Evolutionary conservation across 441 rosid species (phyloP), one percentile per base, ranked within the genome.

Genomic region (Eutrema salsugineum): DNA sequence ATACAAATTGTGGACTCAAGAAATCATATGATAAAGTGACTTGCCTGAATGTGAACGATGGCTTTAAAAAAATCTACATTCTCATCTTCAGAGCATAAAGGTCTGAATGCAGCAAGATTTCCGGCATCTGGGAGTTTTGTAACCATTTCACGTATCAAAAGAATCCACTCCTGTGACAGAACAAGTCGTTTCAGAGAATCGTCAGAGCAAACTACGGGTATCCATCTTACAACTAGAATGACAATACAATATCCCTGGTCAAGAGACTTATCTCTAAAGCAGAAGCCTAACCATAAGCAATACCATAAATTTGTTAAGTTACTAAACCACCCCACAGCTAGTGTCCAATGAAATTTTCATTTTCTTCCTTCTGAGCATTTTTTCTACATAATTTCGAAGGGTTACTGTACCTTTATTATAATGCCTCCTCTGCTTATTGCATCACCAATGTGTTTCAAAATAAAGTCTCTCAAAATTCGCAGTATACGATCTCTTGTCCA

Each of bases 61-160:
- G 91, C 80, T 76, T 84, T 86, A 77, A 96, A 93, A 81, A 96
- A 96, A 83, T 93, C 98, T 33, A 88, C 76, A 71, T 96, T 96
- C 27, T 88, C 89, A 78, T 96, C 94, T 67, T 86, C 96, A 59
- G 96, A 90, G 79, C 93, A 89, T 63, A 95, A 75, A 54, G 84
- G 85, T 81, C 76, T 83, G 47, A 93, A 82, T 10, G 87, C 83
- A 77, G 62, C 68, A 75, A 96, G 85, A 76, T 85, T 72, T 56
- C 73, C 84, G 48, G 88, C 78, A 65, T 80, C 86, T 35, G 97
- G 97, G 68, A 96, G 91, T 79, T 88, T 91, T 79, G 79, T 76
- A 64, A 86, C 93, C 94, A 93, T 90, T 46, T 82, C 88, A 51
- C 93, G 87, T 65, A 93, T 79, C 72, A 96, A 77, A 66, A 87